These are phyloP conservation scores for Tephrocybe rancida DNA, from an alignment of 768 basidiomycete genomes.

Conservation along the genomic window DNA sequence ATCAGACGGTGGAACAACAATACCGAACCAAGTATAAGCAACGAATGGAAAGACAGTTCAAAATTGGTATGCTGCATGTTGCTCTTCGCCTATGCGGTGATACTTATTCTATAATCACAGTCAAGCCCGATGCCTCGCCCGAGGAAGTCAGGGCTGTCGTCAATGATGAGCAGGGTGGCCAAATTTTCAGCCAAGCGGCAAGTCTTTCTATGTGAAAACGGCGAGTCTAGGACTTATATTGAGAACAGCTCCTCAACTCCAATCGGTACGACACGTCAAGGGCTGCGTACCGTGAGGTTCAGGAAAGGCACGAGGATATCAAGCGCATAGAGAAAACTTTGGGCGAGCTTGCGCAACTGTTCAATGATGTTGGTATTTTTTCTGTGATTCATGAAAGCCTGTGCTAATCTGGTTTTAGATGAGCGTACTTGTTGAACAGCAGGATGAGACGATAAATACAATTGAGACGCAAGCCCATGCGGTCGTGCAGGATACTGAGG, in stretches of 20 bases:
- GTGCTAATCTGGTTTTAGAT: constrained; percentile 52
- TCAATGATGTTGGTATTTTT: constrained; percentile 75
- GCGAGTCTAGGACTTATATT: constrained; percentile 10
- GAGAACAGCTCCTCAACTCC: constrained; percentile 76
- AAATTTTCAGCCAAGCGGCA: constrained; percentile 91
- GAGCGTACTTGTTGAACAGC: constrained; percentile 93
- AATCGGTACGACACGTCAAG: constrained; percentile 90
- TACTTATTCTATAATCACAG: constrained; percentile 34
- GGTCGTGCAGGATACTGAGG: constrained; percentile 84
- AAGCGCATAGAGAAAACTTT: constrained; percentile 94
- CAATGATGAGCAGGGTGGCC: constrained; percentile 77
- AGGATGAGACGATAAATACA: constrained; percentile 83
- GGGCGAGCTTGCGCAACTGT: constrained; percentile 90
- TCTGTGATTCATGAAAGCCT: background rate
- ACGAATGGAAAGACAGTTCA: constrained; percentile 84
- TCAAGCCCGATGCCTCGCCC: constrained; percentile 90
- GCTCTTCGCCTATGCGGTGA: background rate
- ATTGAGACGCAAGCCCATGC: constrained; percentile 77
- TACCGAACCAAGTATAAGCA: constrained; percentile 80
- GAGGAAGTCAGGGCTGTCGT: constrained; percentile 90
- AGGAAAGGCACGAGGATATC: constrained; percentile 95
- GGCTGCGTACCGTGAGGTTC: constrained; percentile 94
- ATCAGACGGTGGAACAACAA: constrained; percentile 81
- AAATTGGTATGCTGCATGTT: constrained; percentile 61
- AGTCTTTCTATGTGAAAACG: constrained; percentile 14